These are phyloP conservation scores for Nissolia schottii DNA, from an alignment of 306 rosid genomes.

Conservation along the genomic window DNA sequence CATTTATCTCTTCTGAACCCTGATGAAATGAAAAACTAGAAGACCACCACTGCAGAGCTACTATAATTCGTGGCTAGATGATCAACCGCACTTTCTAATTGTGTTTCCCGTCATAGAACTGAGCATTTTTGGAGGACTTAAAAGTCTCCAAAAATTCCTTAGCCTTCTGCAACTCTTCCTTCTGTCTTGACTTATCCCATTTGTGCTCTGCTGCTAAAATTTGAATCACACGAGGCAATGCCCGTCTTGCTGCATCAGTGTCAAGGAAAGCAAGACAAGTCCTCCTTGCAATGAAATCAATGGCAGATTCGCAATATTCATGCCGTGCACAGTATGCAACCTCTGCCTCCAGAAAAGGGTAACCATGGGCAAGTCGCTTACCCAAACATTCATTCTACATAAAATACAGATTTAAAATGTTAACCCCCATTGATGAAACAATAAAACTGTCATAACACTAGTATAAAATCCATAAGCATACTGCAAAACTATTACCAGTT, in stretches of 20 bases:
- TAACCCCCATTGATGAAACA: background rate
- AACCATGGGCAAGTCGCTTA: conserved; percentile 89
- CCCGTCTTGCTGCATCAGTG: conserved; percentile 80
- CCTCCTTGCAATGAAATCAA: conserved; percentile 86
- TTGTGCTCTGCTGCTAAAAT: conserved; percentile 73
- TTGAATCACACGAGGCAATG: conserved; percentile 71
- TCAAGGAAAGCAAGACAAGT: conserved; percentile 85
- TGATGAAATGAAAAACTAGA: background rate
- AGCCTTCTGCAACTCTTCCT: conserved; percentile 52
- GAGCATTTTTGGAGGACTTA: conserved; percentile 80
- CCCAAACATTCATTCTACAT: conserved; percentile 73
- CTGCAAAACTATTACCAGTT: background rate
- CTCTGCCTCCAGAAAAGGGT: conserved; percentile 87
- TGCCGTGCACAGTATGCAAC: conserved; percentile 92
- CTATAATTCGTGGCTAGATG: background rate
- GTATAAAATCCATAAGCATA: background rate
- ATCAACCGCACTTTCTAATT: conserved; percentile 25
- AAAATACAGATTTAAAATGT: background rate
- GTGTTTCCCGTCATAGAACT: conserved; percentile 81
- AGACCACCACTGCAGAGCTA: background rate
- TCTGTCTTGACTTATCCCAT: conserved; percentile 78
- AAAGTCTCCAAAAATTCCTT: conserved; percentile 67
- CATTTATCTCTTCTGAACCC: background rate
- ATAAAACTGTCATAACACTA: background rate
- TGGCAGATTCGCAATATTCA: conserved; percentile 84